Evolutionary conservation across 2,329 filamentous ascomycete species (phyloP), one percentile per base, ranked within the genome.

Genomic region (Colletotrichum tabaci): DNA sequence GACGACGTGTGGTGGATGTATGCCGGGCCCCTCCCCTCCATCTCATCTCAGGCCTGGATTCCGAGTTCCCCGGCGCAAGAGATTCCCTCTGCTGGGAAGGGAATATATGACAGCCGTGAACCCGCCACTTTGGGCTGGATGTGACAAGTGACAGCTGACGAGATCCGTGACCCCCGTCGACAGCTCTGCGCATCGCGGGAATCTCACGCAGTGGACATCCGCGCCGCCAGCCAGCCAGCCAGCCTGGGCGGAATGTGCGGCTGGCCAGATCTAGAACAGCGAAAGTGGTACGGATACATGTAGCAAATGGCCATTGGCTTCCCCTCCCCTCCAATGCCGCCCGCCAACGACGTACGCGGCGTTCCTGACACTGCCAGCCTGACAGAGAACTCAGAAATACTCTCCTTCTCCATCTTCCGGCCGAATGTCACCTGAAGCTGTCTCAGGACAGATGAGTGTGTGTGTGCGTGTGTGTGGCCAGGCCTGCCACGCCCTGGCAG

Each of bases 331-430:
- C 58, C 21, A 30, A 58, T 38, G 53, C 42, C 63, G n/a, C 38
- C 21, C 23, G 40, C 50, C 56, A 46, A 50, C 67, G 63, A 71
- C 63, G 67, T 56, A 71, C 66, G 67, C 67, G 67, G 63, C 67
- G 67, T 67, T 67, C 49, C 67, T 57, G 63, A 57, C 49, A 52
- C 56, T 40, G 57, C 56, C 55, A 42, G 26, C 38, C 53, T 42
- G 53, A 60, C 61, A 47, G 23, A 38, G 44, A 68, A 68, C 42
- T 61, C 66, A 35, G 63, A 23, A 46, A 13, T 35, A 18, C 40
- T 30, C 44, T 26, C 18, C 30, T n/a, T 21, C 44, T 40, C 18
- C 3, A 30, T 30, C 30, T 60, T 61, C 46, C 50, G 66, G 66
- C 50, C 52, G 66, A 63, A 64, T 64, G 57, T 49, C 26, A 53